Evolutionary conservation across 1,284 basidiomycete species (phyloP), one percentile per base, ranked within the genome.

Genomic region (Cerrena zonata): DNA sequence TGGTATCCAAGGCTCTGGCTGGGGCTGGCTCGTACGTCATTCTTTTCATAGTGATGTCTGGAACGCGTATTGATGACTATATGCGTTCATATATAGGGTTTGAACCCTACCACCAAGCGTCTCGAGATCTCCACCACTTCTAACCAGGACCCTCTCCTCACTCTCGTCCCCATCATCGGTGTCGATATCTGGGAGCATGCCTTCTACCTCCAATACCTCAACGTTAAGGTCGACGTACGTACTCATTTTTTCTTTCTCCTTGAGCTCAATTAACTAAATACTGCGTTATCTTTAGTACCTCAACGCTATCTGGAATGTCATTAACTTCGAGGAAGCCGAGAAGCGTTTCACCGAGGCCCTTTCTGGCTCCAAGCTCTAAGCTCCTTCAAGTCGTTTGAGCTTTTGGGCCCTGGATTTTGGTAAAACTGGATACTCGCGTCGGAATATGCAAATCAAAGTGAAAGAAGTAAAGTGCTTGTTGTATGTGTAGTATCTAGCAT

Each of bases 171-270:
- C 53, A 76, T 95, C 69, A 84, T 95, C 58, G 91, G 92, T 54
- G 84, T 95, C 57, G 93, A 95, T 64, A 79, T 90, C 62, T 93
- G 90, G 89, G 88, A 89, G 73, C 85, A 88, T 62, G 83, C 83
- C 21, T 86, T 84, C 70, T 86, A 87, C 71, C 76, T 87, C 58
- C 82, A 90, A 69, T 91, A 91, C 69, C 75, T 82, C 62, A 86
- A 88, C 66, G 82, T 84, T 58, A 87, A 86, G 71, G 74, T 65
- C 43, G 81, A 86, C 56, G 84, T 86, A 62, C 57, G 83, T 77
- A 11, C 47, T 42, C n/a, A 34, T 37, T 34, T 45, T 51, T 40
- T 26, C 24, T 34, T 53, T 26, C 36, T 34, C 27, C 5, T 44
- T n/a, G n/a, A n/a, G n/a, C n/a, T n/a, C n/a, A n/a, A n/a, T n/a